A percentile compares a stretch with the other conserved stretches of the same genome.
These are phyloP conservation scores for Candida easanensis DNA, from an alignment of 805 yeast species.

Conservation along the genomic window DNA sequence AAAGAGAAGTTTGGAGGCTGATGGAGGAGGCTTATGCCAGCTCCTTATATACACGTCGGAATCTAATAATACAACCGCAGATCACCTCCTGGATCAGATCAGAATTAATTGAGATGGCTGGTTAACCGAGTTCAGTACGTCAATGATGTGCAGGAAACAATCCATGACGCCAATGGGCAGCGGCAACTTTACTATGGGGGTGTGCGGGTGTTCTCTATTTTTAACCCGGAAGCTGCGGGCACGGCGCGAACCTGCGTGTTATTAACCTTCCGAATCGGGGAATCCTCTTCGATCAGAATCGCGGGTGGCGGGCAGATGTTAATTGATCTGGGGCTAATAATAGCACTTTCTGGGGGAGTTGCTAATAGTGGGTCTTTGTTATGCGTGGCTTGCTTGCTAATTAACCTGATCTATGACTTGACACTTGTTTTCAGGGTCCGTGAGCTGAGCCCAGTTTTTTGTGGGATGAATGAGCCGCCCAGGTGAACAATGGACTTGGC, in stretches of 20 bases:
- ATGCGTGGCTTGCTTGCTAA: too few species aligned
- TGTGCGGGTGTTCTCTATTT: conserved; percentile 10
- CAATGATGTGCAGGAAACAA: not conserved
- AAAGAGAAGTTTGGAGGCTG: not conserved
- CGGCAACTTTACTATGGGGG: conserved; percentile 1
- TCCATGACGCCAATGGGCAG: not conserved
- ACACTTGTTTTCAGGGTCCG: too few species aligned
- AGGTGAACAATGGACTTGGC: too few species aligned
- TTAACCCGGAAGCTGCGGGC: not conserved
- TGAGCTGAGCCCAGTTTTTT: too few species aligned
- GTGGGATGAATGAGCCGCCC: too few species aligned
- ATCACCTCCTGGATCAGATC: conserved; percentile 10
- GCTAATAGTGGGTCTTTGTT: too few species aligned
- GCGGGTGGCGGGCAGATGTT: too few species aligned
- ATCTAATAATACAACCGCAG: not conserved
- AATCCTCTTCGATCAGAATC: not conserved
- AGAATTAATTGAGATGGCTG: conserved; percentile 11
- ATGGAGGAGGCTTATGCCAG: not conserved
- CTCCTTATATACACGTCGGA: conserved; percentile 7
- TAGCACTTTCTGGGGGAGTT: too few species aligned
- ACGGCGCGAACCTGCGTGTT: conserved; percentile 4
- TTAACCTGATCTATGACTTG: too few species aligned
- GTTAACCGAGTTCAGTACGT: not conserved
- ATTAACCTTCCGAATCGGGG: conserved; percentile 5
- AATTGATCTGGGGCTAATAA: too few species aligned